Base-by-base conservation (phyloP, 805 yeast genomes). In the Lipomyces chichibuensis region DNA sequence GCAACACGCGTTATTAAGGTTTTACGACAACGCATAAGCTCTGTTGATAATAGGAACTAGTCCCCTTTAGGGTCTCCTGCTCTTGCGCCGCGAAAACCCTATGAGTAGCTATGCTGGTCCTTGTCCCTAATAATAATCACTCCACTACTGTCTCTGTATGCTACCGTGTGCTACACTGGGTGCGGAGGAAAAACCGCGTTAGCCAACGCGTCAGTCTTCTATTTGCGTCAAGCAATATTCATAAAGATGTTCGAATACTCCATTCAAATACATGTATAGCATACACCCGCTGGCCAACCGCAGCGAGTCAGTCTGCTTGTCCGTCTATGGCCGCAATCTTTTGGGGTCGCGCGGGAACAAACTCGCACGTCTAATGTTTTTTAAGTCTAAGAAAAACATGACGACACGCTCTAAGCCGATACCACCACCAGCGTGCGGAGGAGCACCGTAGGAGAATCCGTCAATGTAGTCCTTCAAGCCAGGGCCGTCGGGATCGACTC, bases 341-440 rank as follows among this genome's bases (percentile, higher is more conserved):
- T 82, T 88, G 72, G 99, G 99, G 80, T 95, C 99, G 84, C 99
- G 90, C 78, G 99, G 99, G 95, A 95, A 95, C 78, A 94, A 82
- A 13, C 97, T 89, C n/a, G 99, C 98, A 79, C 99, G 89, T 81
- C 99, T 90, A 74, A 95, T 95, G 83, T 95, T 95, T 84, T 94
- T 94, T 83, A 95, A 85, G 77, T 92, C 99, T 79, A 95, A 85
- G 88, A 85, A 95, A 86, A 95, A 95, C 99, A 95, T 95, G 71
- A 95, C 92, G 46, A 95, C 99, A 84, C 99, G 91, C 83, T 95
- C 99, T 73, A 95, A 83, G 76, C 99, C 99, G 78, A 95, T 95
- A 81, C 99, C 99, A 83, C 99, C 99, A 79, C 99, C 99, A 46
- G 97, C 99, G 76, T 95, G 99, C 60, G 99, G 99, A 71, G 97